A percentile compares a stretch with the other conserved stretches of the same genome.
These are phyloP conservation scores for Taphrina flavorubra DNA, from an alignment of 1,139 yeast genomes.

Conservation along the genomic window DNA sequence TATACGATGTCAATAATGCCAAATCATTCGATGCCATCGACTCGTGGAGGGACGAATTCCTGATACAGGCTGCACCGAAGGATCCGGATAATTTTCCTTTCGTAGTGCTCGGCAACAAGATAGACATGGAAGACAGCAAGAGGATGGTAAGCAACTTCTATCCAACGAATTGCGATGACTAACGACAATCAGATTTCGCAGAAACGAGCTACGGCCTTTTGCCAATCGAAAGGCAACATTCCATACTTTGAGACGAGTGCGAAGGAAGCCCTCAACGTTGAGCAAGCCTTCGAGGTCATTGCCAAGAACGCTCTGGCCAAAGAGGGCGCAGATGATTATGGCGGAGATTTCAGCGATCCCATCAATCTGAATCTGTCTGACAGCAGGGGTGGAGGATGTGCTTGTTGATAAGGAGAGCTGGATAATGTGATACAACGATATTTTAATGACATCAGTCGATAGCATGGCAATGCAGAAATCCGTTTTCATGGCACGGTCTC, in stretches of 20 bases:
- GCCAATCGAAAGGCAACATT: constrained; percentile 83
- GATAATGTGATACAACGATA: constrained; percentile 1
- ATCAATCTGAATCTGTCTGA: constrained; percentile 43
- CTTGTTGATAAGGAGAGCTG: constrained; percentile 28
- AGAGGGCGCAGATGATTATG: constrained; percentile 72
- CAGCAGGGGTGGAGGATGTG: constrained; percentile 40
- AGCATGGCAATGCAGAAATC: constrained; percentile 8
- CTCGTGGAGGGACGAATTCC: constrained; percentile 93
- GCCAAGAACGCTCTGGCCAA: constrained; percentile 95
- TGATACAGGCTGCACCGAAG: constrained; percentile 87
- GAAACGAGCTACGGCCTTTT: constrained; percentile 84
- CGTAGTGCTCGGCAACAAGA: constrained; percentile 90
- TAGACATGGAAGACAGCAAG: constrained; percentile 90
- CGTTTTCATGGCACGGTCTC: background rate
- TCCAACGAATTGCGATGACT: background rate
- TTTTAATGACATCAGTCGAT: constrained; percentile 2
- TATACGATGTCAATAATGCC: constrained; percentile 91
- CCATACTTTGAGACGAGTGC: constrained; percentile 96
- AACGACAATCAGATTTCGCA: constrained; percentile 54
- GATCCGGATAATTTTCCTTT: constrained; percentile 97
- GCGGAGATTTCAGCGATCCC: constrained; percentile 43
- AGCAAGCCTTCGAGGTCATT: constrained; percentile 92
- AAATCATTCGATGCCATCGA: constrained; percentile 88
- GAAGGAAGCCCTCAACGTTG: constrained; percentile 87
- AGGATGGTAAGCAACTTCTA: constrained; percentile 60